A percentile compares a stretch with the other conserved stretches of the same genome.
These are phyloP conservation scores for Erigeron philadelphicus DNA, from an alignment of 140 eudicot species.

Conservation along the genomic window DNA sequence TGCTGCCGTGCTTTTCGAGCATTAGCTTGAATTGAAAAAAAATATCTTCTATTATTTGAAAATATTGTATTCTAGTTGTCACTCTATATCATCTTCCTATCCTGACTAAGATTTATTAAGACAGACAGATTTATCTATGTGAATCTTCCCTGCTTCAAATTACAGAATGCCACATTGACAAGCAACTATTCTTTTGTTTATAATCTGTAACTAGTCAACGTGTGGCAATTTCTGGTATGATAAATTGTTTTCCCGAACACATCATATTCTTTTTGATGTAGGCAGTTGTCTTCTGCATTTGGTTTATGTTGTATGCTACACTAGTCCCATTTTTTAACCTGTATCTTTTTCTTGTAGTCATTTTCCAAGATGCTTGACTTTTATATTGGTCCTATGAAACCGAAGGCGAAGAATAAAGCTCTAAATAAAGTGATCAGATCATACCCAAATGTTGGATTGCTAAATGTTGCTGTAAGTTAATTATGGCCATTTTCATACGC, in stretches of 20 bases:
- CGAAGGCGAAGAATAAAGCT: conserved; percentile 33
- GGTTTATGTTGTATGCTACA: background rate
- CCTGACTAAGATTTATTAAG: too few relatives aligned
- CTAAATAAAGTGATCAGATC: conserved; percentile 25
- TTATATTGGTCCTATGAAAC: conserved; percentile 32
- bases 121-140: too few relatives aligned
- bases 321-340: background rate
- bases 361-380: conserved; percentile 65
- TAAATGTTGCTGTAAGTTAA: conserved; percentile 78
- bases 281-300: background rate
- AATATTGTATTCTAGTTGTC: too few relatives aligned
- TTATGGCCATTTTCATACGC: conserved; percentile 15
- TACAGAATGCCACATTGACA: too few relatives aligned
- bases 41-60: too few relatives aligned
- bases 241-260: background rate
- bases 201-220: too few relatives aligned
- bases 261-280: background rate
- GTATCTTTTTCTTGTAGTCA: conserved; percentile 41
- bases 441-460: conserved; percentile 66
- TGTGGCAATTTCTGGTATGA: conserved; percentile 26
- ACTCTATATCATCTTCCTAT: too few relatives aligned
- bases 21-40: too few relatives aligned
- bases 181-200: too few relatives aligned
- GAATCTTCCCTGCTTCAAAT: too few relatives aligned
- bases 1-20: too few relatives aligned